A percentile compares a stretch with the other conserved stretches of the same genome.
These are phyloP conservation scores for Fusarium lyarnte DNA, from an alignment of 2,329 filamentous ascomycete species.

Conservation along the genomic window DNA sequence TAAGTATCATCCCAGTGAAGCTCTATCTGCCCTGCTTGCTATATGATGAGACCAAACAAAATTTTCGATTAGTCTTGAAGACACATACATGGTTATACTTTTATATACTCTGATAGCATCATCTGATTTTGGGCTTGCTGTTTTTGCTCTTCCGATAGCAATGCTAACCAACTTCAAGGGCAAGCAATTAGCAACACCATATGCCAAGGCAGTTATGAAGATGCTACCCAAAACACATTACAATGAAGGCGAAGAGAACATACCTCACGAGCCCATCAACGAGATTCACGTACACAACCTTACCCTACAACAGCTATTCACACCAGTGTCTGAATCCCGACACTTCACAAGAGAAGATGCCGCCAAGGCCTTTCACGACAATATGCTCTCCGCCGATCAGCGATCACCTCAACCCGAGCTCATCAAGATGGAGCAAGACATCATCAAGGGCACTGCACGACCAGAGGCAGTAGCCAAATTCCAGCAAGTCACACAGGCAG, in stretches of 20 bases:
- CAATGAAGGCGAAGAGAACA: constrained; percentile 59
- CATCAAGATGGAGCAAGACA: constrained; percentile 63
- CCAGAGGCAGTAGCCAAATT: constrained; percentile 54
- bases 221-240: constrained; percentile 82
- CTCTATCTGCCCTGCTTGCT: not conserved
- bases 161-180: constrained; percentile 62
- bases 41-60: constrained; percentile 72
- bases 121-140: constrained; percentile 8
- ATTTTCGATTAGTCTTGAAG: constrained; percentile 99
- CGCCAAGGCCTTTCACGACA: constrained; percentile 70
- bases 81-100: constrained; percentile 85
- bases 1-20: constrained; percentile 58
- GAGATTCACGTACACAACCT: constrained; percentile 70
- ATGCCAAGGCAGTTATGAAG: constrained; percentile 76
- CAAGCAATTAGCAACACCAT: constrained; percentile 79
- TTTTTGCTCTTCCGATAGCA: not conserved
- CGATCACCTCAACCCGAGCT: constrained; percentile 72
- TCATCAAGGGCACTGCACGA: constrained; percentile 50
- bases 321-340: constrained; percentile 70
- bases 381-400: constrained; percentile 67
- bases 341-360: constrained; percentile 72
- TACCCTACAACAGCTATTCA: constrained; percentile 72
- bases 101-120: constrained; percentile 43
- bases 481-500: constrained; percentile 53
- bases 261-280: constrained; percentile 69